Percentiles rank a stretch among this genome's conserved stretches.
These are phyloP conservation scores for Metrosideros polymorpha DNA, from an alignment of 441 rosid genomes.

Conservation along the genomic window DNA sequence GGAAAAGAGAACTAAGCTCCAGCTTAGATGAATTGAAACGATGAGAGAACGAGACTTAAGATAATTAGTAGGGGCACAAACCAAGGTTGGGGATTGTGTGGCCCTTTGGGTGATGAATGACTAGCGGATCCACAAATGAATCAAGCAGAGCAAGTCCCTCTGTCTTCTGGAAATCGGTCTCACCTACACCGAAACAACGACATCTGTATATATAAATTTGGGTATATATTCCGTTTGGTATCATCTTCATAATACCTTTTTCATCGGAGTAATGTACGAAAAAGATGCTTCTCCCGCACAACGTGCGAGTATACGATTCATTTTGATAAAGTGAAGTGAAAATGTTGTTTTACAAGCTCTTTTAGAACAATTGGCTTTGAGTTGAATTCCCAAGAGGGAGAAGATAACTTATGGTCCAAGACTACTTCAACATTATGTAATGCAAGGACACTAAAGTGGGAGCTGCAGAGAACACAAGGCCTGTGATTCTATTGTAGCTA, in stretches of 20 bases:
- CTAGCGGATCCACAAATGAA: constrained; percentile 50
- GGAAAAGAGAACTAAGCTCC: neutral
- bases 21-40: neutral
- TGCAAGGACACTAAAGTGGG: neutral
- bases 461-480: neutral
- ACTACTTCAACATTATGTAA: neutral
- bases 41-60: too few relatives aligned
- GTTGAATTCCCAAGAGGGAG: too few relatives aligned
- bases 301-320: neutral
- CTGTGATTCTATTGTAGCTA: neutral
- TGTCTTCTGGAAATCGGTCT: constrained; percentile 31
- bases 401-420: neutral
- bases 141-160: constrained; percentile 22
- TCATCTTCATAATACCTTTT: neutral
- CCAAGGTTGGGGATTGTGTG: constrained; percentile 46
- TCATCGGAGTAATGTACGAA: neutral
- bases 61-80: neutral
- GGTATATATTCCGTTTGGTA: neutral
- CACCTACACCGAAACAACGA: constrained; percentile 20
- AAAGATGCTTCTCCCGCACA: neutral
- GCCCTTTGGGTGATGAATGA: constrained; percentile 40
- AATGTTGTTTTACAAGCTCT: neutral
- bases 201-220: neutral
- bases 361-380: neutral
- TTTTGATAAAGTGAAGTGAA: neutral